Percentiles rank a stretch among this genome's conserved stretches.
phyloP scores from a whole-genome alignment of 1,139 yeast species.

The Debaryomyces psychrophilus region DNA sequence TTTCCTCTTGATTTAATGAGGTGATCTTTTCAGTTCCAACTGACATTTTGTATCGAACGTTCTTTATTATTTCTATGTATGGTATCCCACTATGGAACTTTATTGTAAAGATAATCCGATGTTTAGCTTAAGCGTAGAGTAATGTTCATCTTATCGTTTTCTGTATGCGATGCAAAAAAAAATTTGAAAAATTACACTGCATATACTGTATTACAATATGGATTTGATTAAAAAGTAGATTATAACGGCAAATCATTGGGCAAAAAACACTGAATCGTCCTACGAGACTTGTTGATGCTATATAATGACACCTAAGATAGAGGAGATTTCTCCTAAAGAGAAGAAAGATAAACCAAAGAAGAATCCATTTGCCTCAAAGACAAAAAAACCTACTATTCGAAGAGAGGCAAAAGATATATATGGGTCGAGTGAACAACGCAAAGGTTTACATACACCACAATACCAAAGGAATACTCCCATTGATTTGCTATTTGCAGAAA shows the following conservation, averaged over 20 bases:
- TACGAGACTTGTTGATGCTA: not conserved
- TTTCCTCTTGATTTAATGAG: constrained; percentile 66
- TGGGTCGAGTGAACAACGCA: constrained; percentile 23
- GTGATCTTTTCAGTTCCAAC: constrained; percentile 19
- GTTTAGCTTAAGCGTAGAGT: not conserved
- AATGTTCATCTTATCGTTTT: constrained; percentile 2
- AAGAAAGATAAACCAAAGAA: constrained; percentile 10
- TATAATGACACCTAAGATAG: constrained; percentile 33
- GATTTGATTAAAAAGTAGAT: not conserved
- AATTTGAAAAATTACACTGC: constrained; percentile 7
- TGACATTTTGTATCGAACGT: constrained; percentile 16
- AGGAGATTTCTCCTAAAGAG: constrained; percentile 19
- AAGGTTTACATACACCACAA: constrained; percentile 42
- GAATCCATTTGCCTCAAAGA: constrained; percentile 37
- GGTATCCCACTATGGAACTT: not conserved
- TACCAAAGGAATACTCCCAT: constrained; percentile 35
- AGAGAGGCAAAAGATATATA: constrained; percentile 41
- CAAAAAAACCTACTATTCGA: constrained; percentile 34
- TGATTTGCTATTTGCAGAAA: constrained; percentile 36
- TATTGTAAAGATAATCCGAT: not conserved
- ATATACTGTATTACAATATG: constrained; percentile 1
- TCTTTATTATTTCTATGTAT: not conserved
- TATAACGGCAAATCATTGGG: not conserved
- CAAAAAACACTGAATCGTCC: not conserved
- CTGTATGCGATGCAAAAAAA: constrained; percentile 9